Base-by-base conservation (phyloP, 2,329 filamentous ascomycete species). In the Pezicula radicicola region DNA sequence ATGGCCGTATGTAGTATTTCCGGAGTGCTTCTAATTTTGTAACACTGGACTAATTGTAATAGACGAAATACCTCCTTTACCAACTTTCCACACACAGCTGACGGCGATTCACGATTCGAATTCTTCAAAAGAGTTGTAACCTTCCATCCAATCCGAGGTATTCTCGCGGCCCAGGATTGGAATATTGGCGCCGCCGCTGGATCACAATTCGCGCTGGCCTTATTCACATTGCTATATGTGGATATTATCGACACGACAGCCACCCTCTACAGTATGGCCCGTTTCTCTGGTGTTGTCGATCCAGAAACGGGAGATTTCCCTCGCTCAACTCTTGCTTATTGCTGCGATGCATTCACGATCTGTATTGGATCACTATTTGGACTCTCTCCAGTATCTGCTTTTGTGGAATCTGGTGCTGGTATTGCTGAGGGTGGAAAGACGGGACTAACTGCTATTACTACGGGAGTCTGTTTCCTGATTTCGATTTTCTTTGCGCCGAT, bases 241-340 rank as follows among this genome's bases (percentile, higher is more conserved):
- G 86, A 89, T 62, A 87, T 89, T 59, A 84, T 90, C 53, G 86
- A 90, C 64, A 85, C 83, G 63, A 90, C 86, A 0, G 87, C 85
- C 43, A 89, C 86, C 1, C 71, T 89, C 44, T 89, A 89, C 70
- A 87, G 85, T 16, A 89, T 90, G 86, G 87, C 85, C 2, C 83
- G 84, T 35, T 89, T 88, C 70, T 84, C 80, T 56, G 80, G 81
- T 36, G 77, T 79, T 43, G 80, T 87, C 60, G 75, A 84, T 63
- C 68, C 77, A 62, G 75, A 79, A 43, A 81, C 85, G 4, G 82
- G 84, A 21, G 89, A 94, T 66, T 95, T 95, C 56, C 88, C 91
- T 51, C 85, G 89, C 41, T 91, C 88, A 4, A 89, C 89, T 1
- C 72, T 92, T 39, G 90, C 90, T 1, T 90, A 89, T 67, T 85